Evolutionary conservation across 805 yeast genomes (phyloP), one percentile per base, ranked within the genome.

Genomic region (Maudiozyma turicensis): DNA sequence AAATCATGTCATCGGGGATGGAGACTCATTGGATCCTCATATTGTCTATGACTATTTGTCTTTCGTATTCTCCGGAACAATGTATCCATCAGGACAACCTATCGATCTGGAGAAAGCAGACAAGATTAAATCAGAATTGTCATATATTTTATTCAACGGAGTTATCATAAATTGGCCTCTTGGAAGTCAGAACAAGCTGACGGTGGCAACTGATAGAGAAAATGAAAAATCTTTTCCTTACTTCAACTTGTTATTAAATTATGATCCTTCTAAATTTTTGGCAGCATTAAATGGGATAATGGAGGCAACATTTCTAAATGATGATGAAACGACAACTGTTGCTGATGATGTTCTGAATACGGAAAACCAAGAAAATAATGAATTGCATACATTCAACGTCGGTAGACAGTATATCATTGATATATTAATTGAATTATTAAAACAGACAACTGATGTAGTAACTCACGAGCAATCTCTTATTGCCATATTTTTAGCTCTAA

Each of bases 341-440:
- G 38, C 8, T n/a, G 20, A 13, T 3, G 15, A n/a, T 35, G 15
- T 3, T 20, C 26, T 20, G 26, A 2, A 20, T 20, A 20, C 26
- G 4, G 46, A 35, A n/a, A 45, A 70, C 31, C 60, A 66, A 33
- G 61, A 67, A 3, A 58, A 59, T 13, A 49, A 72, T 14, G 8
- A 44, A 4, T 14, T 40, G 6, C 32, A 28, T 32, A n/a, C 33
- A 5, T n/a, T 50, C 14, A 33, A 43, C 14, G 31, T 85, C 5
- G 84, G 72, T 52, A 71, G 98, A 15, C 98, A 91, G 62, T 83
- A 82, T 55, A 76, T 91, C 11, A 68, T 87, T 20, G 91, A 87
- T 52, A 77, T 86, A 3, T 65, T 91, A 20, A 61, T 86, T 13
- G 86, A 84, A 46, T 66, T 82, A 2, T 74, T 76, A 55, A 71